Percentiles rank a stretch among this genome's conserved stretches.
These are phyloP conservation scores for Entophlyctis helioformis DNA, from an alignment of 192 early-diverging fungal species.

Conservation along the genomic window DNA sequence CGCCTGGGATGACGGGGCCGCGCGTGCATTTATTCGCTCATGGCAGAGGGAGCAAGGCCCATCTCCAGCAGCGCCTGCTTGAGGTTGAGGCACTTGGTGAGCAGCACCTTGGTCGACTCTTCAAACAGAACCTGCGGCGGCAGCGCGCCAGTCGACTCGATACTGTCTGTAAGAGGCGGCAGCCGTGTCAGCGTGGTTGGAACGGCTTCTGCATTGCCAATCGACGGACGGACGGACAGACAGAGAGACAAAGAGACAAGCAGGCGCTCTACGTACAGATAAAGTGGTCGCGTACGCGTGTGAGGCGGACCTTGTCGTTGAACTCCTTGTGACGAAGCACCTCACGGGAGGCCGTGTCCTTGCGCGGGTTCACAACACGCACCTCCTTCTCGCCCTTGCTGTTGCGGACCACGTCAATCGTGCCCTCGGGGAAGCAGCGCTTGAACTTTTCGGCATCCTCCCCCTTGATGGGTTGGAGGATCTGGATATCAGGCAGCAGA, in stretches of 20 bases:
- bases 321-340: slow-evolving; percentile 88
- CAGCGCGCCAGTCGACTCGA: slow-evolving; percentile 80
- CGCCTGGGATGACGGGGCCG: too few species aligned
- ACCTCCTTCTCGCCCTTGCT: slow-evolving; percentile 55
- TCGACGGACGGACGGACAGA: too few species aligned
- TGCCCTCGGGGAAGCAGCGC: slow-evolving; percentile 77
- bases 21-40: too few species aligned
- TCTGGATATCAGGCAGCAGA: slow-evolving; percentile 80
- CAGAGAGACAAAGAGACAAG: background rate
- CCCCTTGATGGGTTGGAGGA: slow-evolving; percentile 72
- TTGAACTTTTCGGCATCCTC: slow-evolving; percentile 72
- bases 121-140: slow-evolving; percentile 64
- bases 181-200: background rate
- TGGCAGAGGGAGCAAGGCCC: too few species aligned
- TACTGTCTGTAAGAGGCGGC: slow-evolving; percentile 38
- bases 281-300: slow-evolving; percentile 90
- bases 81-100: slow-evolving; percentile 64
- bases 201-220: too few species aligned
- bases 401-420: slow-evolving; percentile 64
- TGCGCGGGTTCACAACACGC: slow-evolving; percentile 75
- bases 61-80: slow-evolving; percentile 43
- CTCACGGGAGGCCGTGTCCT: slow-evolving; percentile 91
- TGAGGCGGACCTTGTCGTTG: slow-evolving; percentile 75
- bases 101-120: slow-evolving; percentile 66
- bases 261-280: slow-evolving; percentile 72